Base-by-base conservation (phyloP, 768 basidiomycete genomes). In the Auricularia auricula-judae region DNA sequence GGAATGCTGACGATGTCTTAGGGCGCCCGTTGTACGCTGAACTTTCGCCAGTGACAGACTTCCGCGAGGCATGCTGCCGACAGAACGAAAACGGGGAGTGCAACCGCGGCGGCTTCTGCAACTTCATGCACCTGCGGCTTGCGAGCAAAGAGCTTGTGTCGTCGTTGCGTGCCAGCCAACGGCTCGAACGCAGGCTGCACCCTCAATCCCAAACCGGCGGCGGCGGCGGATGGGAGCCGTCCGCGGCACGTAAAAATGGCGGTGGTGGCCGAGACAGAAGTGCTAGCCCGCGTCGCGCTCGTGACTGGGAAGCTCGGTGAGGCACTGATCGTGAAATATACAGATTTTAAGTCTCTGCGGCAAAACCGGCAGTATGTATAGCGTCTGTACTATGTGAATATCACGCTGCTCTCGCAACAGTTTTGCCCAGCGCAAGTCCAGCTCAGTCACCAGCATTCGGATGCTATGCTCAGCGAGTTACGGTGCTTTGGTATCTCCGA, bases 71-170 rank as follows among this genome's bases (percentile, higher is more conserved):
- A 0, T 99, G 97, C 73, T 99, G 97, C 75, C 85, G 97, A 59
- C 97, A 99, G 75, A 98, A 99, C 70, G 97, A 99, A 74, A 90
- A 98, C 70, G 97, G 97, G 7, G 92, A 96, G 76, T 99, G 97
- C 75, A 96, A 96, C 71, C 87, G 97, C 53, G 97, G 96, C 36
- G 94, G 94, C 2, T 98, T 97, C 78, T 98, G 96, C 77, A 98
- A 99, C 75, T 99, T 99, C 73, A 97, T 98, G 93, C 95, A 98
- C 77, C 80, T 98, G 39, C 86, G 92, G 14, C 81, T 93, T 23
- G 91, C 95, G 3, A 90, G 93, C 36, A 86, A 88, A 72, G 86
- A 91, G 11, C 82, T 97, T 12, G 89, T 92, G 2, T 84, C 82
- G 54, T 85, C 88, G 7, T 78, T 98, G 63, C 84, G 86, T 18